Percentiles rank a stretch among this genome's conserved stretches.
Evolutionary conservation across 1,284 basidiomycete genomes (phyloP).

Genomic region (Puccinia horiana): DNA sequence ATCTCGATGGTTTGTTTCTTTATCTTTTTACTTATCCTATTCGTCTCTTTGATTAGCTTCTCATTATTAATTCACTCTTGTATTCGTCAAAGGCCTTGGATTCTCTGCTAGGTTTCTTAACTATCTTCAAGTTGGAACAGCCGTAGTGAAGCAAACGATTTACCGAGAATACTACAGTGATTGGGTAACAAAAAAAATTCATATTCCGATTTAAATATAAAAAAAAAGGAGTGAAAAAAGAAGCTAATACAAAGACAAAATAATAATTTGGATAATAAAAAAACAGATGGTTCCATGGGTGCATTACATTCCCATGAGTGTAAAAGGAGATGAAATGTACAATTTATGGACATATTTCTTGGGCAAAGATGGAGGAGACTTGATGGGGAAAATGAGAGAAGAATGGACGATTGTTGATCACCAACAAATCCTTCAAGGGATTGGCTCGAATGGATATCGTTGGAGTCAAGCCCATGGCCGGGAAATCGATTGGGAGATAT

Average conservation of each 20-base stretch:
- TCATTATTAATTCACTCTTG: background rate
- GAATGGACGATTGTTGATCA: constrained; percentile 11
- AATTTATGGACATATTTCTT: constrained; percentile 37
- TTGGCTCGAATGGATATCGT: background rate
- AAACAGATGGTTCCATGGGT: constrained; percentile 36
- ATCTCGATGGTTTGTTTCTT: constrained; percentile 29
- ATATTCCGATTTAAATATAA: background rate
- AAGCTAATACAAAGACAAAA: background rate
- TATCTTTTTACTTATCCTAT: background rate
- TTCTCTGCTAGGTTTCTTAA: constrained; percentile 27
- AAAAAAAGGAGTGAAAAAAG: background rate
- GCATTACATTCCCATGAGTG: constrained; percentile 39
- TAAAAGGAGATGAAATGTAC: constrained; percentile 26
- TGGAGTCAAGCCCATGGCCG: constrained; percentile 21
- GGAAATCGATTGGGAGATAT: constrained; percentile 43
- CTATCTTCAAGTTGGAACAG: constrained; percentile 17
- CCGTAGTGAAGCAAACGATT: constrained; percentile 29
- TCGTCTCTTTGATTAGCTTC: background rate
- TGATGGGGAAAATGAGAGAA: background rate
- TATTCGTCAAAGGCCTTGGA: constrained; percentile 15
- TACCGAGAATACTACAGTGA: constrained; percentile 41
- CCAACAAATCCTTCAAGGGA: constrained; percentile 5
- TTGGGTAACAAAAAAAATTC: too few species aligned
- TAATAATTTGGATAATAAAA: background rate
- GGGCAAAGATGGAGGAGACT: background rate